These are phyloP conservation scores for Lentinula sp. DNA, from an alignment of 768 basidiomycete genomes.

Conservation along the genomic window DNA sequence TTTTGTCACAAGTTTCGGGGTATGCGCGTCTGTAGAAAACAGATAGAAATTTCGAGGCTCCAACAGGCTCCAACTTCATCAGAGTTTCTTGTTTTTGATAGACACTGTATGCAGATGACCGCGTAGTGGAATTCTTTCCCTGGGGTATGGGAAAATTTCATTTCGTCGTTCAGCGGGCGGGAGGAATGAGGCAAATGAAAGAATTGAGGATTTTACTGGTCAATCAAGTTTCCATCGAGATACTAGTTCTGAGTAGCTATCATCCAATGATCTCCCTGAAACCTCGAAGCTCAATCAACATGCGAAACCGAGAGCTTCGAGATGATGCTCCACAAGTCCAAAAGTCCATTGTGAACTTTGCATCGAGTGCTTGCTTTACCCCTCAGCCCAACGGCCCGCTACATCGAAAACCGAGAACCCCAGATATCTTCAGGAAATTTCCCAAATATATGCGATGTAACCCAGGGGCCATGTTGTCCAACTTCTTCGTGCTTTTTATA, in stretches of 20 bases:
- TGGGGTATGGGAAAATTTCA: not conserved
- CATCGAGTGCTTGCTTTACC: not conserved
- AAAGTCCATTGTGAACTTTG: not conserved
- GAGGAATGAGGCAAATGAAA: not conserved
- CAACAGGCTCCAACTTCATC: too few species aligned
- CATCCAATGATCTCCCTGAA: not conserved
- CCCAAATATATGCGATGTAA: too few species aligned
- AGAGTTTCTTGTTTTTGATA: too few species aligned
- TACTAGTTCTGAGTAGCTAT: not conserved
- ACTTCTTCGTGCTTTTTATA: not conserved
- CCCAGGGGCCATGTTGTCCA: not conserved
- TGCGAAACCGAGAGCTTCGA: not conserved
- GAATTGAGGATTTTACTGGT: not conserved
- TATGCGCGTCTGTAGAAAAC: too few species aligned
- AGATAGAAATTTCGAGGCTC: too few species aligned
- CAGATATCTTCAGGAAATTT: not conserved
- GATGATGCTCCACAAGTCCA: not conserved
- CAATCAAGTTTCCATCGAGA: not conserved
- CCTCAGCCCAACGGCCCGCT: not conserved
- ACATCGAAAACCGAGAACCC: not conserved
- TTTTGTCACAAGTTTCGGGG: not conserved
- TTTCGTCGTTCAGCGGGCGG: not conserved
- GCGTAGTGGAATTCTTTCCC: not conserved
- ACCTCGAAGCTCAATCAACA: constrained; percentile 5
- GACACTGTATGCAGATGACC: not conserved